phyloP scores from a whole-genome alignment of 257 asterid genomes.

The Solanum lycopersicoides region DNA sequence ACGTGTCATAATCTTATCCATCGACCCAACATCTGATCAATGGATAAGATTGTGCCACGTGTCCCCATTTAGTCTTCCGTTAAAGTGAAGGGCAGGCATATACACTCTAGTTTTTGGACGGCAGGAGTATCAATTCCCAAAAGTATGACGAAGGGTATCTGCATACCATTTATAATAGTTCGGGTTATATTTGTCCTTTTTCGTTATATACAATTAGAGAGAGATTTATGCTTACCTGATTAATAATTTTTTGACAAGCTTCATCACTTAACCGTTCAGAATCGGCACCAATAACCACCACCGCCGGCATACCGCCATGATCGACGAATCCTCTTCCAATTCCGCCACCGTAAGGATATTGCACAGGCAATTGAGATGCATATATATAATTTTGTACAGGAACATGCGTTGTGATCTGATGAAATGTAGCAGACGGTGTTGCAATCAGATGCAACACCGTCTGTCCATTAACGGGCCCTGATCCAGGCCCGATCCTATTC shows the following conservation, averaged over 20 bases:
- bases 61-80: too few relatives aligned
- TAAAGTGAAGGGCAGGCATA: too few relatives aligned
- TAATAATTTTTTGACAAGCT: constrained; percentile 50
- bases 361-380: neutral
- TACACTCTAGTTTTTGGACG: too few relatives aligned
- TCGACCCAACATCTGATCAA: too few relatives aligned
- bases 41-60: too few relatives aligned
- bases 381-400: constrained; percentile 5
- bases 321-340: constrained; percentile 23
- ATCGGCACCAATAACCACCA: constrained; percentile 19
- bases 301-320: neutral
- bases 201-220: too few relatives aligned
- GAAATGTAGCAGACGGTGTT: neutral
- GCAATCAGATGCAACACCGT: neutral
- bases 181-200: too few relatives aligned
- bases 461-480: neutral
- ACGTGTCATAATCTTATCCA: too few relatives aligned
- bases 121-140: accelerated
- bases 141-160: too few relatives aligned
- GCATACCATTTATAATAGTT: too few relatives aligned
- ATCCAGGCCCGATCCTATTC: neutral
- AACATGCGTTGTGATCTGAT: neutral
- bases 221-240: constrained; percentile 33
- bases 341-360: neutral
- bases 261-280: constrained; percentile 23